A percentile compares a stretch with the other conserved stretches of the same genome.
These are phyloP conservation scores for Brachypodium distachyon DNA, from an alignment of 202 grass and related monocot species.

Conservation along the genomic window DNA sequence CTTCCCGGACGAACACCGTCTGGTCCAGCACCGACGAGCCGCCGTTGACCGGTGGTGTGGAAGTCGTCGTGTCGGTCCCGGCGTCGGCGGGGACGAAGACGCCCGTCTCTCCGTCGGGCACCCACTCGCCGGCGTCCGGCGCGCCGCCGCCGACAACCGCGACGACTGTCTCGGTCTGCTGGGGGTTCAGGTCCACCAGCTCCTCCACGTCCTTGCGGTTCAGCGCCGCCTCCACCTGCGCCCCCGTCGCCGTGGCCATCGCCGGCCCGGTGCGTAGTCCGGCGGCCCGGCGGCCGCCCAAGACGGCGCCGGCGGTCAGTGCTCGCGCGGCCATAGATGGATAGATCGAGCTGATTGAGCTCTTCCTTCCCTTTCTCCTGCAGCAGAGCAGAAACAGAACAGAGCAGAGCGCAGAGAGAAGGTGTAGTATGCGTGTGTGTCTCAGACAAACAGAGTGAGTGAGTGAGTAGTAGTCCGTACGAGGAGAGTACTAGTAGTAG, in stretches of 20 bases:
- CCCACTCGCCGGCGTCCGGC: conserved; percentile 28
- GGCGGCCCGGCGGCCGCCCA: not conserved
- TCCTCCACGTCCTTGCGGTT: conserved; percentile 47
- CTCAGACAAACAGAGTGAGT: too few species aligned
- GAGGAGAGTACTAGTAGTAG: too few species aligned
- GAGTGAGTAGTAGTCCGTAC: too few species aligned
- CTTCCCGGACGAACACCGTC: conserved; percentile 45
- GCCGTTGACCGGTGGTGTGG: too few species aligned
- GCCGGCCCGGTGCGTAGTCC: not conserved
- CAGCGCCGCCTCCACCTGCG: conserved; percentile 29
- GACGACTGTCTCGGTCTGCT: not conserved
- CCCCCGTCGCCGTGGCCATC: not conserved
- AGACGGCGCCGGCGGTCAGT: not conserved
- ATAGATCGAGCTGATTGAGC: not conserved
- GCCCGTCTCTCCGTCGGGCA: conserved; percentile 40
- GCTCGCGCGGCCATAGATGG: conserved; percentile 12
- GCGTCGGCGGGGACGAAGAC: conserved; percentile 54
- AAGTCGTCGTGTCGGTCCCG: too few species aligned
- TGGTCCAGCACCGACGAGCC: conserved; percentile 42
- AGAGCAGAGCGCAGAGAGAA: too few species aligned
- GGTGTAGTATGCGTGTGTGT: too few species aligned
- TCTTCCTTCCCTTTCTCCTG: too few species aligned
- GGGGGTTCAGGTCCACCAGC: too few species aligned
- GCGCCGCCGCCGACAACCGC: not conserved
- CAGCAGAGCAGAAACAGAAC: too few species aligned